Evolutionary conservation across 257 asterid genomes (phyloP).

Genomic region (Capsicum rhomboideum): DNA sequence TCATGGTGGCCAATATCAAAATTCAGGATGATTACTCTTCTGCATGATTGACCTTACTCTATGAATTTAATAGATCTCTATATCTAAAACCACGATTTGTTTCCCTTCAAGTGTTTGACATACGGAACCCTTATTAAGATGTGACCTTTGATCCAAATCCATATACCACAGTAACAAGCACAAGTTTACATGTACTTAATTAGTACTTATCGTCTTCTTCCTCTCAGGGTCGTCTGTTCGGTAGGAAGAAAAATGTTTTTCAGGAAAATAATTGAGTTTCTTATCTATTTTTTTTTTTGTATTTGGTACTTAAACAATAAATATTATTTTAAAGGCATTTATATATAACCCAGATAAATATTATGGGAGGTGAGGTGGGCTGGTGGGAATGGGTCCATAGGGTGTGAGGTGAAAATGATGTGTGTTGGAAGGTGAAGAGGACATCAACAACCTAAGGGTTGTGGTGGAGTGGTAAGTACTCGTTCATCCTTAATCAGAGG

Average conservation of each 20-base stretch:
- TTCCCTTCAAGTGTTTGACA: neutral
- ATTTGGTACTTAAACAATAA: neutral
- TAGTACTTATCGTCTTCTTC: neutral
- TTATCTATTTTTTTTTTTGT: neutral
- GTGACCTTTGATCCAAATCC: neutral
- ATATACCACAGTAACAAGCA: neutral
- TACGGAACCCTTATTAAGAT: neutral
- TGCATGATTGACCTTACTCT: neutral
- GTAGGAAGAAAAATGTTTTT: neutral
- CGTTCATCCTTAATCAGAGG: too few species aligned
- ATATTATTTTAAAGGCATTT: neutral
- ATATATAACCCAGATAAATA: neutral
- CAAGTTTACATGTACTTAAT: neutral
- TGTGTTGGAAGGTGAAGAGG: neutral
- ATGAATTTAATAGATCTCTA: neutral
- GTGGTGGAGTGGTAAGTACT: too few species aligned
- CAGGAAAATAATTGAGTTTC: neutral
- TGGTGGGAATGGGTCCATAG: neutral
- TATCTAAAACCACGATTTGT: neutral
- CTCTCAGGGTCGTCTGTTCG: neutral
- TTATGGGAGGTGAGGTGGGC: neutral
- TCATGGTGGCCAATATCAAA: neutral
- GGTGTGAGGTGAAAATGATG: neutral
- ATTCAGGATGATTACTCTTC: neutral
- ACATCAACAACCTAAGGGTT: too few species aligned